Base-by-base conservation (phyloP, 2,329 filamentous ascomycete genomes). In the Neurospora sp. region DNA sequence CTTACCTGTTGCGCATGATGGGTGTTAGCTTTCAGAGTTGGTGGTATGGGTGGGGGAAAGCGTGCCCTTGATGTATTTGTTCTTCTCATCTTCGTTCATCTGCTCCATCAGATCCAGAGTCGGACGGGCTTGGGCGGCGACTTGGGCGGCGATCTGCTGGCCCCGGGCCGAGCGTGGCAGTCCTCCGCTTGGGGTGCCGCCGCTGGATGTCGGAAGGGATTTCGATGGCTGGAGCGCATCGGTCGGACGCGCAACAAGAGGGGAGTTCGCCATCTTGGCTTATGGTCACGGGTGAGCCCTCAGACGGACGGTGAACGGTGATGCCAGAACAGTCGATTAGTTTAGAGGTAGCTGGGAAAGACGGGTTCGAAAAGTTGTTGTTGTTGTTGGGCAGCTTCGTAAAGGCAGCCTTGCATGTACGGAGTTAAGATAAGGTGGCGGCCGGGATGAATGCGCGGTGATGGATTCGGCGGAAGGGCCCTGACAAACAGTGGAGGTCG, bases 11-110 rank as follows among this genome's bases (percentile, higher is more conserved):
- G 36, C 13, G 66, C 38, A 40, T 11, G n/a, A 70, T 36, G 38
- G 38, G 38, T n/a, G 66, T 68, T 15, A 58, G 6, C 28, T 28
- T 28, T 33, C 33, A 7, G 33, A 33, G 33, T 33, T 7, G 33
- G 33, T 33, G 28, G 28, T 28, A 28, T 28, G 28, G 28, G 28
- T 28, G 28, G 33, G 5, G 33, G 33, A 33, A 36, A 36, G 33
- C 33, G 58, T 39, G 73, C 91, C 93, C 83, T 96, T 97, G 74
- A 96, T 87, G 79, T 97, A 99, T 84, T 96, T 97, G 74, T 87
- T 86, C 80, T 93, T 93, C 77, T 93, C 91, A 68, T 91, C 88
- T 71, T 92, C 89, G 78, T 95, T 95, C 79, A 94, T 85, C 78
- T 93, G 90, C 80, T 95, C 92, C n/a, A 91, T 85, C n/a, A 89